Evolutionary conservation across 2,329 filamentous ascomycete species (phyloP).

Genomic region (Neopestalotiopsis sp.): DNA sequence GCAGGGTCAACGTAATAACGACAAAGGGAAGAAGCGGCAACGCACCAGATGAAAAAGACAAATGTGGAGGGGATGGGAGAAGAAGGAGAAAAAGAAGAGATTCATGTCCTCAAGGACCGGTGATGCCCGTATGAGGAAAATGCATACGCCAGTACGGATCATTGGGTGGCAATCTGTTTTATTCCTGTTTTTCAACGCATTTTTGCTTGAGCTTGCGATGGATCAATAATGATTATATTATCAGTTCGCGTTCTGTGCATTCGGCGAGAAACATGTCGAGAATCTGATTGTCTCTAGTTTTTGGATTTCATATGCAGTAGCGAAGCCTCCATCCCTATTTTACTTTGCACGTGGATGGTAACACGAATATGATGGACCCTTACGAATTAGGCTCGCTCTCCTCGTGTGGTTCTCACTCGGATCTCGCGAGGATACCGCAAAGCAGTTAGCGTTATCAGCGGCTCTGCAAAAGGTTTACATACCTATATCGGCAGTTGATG

Average conservation of each 20-base stretch:
- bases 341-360: no score
- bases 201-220: not conserved
- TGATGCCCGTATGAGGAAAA: not conserved
- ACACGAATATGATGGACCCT: not conserved
- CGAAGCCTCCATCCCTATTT: not conserved
- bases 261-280: no score
- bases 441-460: no score
- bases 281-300: no score
- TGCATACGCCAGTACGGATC: not conserved
- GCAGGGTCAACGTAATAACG: slow-evolving; percentile 17
- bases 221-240: no score
- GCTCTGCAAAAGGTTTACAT: no score
- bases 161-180: not conserved
- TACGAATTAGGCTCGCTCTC: no score
- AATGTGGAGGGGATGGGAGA: not conserved
- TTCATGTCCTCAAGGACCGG: not conserved
- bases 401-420: not conserved
- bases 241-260: no score
- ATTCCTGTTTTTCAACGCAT: not conserved
- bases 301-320: not conserved
- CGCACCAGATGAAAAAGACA: slow-evolving; percentile 16
- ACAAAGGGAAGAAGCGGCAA: slow-evolving; percentile 18
- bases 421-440: no score
- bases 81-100: not conserved
- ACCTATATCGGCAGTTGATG: no score